A percentile compares a stretch with the other conserved stretches of the same genome.
phyloP scores from a whole-genome alignment of 2,329 filamentous ascomycete species.

The Fusarium sulawesiense region DNA sequence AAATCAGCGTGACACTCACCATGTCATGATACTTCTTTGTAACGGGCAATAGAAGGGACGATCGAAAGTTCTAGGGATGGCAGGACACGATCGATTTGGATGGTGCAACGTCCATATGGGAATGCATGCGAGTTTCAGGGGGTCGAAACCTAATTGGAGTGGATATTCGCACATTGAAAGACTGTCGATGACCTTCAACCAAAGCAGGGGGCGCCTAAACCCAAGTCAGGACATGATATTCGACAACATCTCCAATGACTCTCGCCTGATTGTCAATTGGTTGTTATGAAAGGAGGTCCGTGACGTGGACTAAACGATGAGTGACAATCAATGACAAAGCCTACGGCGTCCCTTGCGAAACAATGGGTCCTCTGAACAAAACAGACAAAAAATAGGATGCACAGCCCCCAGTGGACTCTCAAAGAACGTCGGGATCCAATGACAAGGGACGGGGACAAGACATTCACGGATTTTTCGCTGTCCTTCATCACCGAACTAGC shows the following conservation, averaged over 20 bases:
- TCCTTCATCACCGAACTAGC: slow-evolving; percentile 13
- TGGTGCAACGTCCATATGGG: slow-evolving; percentile 15
- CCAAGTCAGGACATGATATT: background rate
- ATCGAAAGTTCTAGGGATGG: slow-evolving; percentile 28
- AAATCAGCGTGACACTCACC: slow-evolving; percentile 10
- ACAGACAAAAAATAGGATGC: slow-evolving; percentile 24
- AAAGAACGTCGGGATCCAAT: slow-evolving; percentile 30
- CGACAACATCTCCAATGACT: slow-evolving; percentile 34
- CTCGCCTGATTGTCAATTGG: slow-evolving; percentile 36
- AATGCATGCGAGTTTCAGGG: slow-evolving; percentile 40
- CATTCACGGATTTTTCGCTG: background rate
- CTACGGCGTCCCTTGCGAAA: slow-evolving; percentile 29
- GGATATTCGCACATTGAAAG: background rate
- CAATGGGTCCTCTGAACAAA: slow-evolving; percentile 19
- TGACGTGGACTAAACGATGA: slow-evolving; percentile 41
- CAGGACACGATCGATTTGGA: slow-evolving; percentile 20
- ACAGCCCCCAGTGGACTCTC: slow-evolving; percentile 26
- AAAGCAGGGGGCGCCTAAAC: slow-evolving; percentile 13
- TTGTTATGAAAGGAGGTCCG: slow-evolving; percentile 33
- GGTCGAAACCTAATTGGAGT: slow-evolving; percentile 23
- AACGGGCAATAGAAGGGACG: slow-evolving; percentile 25
- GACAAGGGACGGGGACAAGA: background rate
- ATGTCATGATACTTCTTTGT: slow-evolving; percentile 8
- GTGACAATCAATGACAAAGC: slow-evolving; percentile 29
- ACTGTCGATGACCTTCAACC: background rate